Evolutionary conservation across 306 rosid genomes (phyloP).

Genomic region (Prunus mume): DNA sequence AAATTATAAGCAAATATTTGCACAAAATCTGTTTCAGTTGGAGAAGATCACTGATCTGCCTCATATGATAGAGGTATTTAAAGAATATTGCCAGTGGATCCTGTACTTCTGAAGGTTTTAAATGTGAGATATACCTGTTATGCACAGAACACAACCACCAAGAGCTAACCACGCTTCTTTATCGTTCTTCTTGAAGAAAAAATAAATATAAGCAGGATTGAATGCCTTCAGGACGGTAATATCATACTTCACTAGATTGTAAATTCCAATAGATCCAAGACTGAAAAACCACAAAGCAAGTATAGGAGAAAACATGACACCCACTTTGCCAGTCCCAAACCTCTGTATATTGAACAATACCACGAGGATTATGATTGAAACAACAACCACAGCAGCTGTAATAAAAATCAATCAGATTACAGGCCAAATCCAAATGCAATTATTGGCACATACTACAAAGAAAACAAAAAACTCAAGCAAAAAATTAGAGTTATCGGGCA

Average conservation of each 20-base stretch:
- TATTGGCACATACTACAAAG: not conserved
- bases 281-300: constrained; percentile 91
- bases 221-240: constrained; percentile 72
- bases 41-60: not conserved
- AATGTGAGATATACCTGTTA: constrained; percentile 66
- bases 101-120: not conserved
- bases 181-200: constrained; percentile 75
- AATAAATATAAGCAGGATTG: constrained; percentile 86
- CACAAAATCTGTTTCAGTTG: not conserved
- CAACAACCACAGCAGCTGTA: constrained; percentile 68
- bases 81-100: constrained; percentile 1
- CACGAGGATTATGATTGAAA: constrained; percentile 63
- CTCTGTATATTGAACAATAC: constrained; percentile 80
- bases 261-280: constrained; percentile 81
- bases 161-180: constrained; percentile 84
- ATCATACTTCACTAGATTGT: constrained; percentile 63
- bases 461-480: not conserved
- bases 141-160: constrained; percentile 96
- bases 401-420: constrained; percentile 23
- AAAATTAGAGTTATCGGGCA: not conserved
- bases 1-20: not conserved
- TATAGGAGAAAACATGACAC: constrained; percentile 82
- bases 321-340: constrained; percentile 89
- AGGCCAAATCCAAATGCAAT: constrained; percentile 12
- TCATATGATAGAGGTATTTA: constrained; percentile 10